These are phyloP conservation scores for Alternaria sp. DNA, from an alignment of 2,329 filamentous ascomycete species.

Conservation along the genomic window DNA sequence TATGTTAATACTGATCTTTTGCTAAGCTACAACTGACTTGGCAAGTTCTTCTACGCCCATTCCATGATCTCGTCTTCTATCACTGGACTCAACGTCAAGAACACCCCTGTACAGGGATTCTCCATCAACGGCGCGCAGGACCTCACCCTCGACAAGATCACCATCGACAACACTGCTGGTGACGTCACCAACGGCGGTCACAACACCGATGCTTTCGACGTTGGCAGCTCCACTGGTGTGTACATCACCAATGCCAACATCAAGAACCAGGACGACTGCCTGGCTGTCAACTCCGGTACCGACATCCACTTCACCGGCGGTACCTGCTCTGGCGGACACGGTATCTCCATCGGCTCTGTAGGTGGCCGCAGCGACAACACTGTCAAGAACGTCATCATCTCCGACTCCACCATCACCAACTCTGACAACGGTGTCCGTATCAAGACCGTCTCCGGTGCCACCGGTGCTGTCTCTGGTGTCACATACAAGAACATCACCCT, in stretches of 20 bases:
- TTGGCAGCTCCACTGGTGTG: constrained; percentile 57
- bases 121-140: constrained; percentile 53
- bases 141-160: constrained; percentile 58
- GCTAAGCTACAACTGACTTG: constrained; percentile 21
- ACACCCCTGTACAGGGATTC: constrained; percentile 63
- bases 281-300: constrained; percentile 64
- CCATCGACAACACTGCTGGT: constrained; percentile 65
- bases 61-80: constrained; percentile 59
- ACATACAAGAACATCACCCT: constrained; percentile 57
- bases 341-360: constrained; percentile 66
- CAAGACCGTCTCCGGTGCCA: constrained; percentile 62
- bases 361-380: constrained; percentile 62
- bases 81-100: constrained; percentile 58
- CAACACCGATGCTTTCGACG: constrained; percentile 66
- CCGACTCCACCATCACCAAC: constrained; percentile 56
- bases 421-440: constrained; percentile 65
- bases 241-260: constrained; percentile 60
- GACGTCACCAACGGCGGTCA: constrained; percentile 48
- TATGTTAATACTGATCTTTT: constrained; percentile 1
- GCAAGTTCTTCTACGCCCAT: constrained; percentile 66
- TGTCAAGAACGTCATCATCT: constrained; percentile 61
- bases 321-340: constrained; percentile 61
- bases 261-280: constrained; percentile 66
- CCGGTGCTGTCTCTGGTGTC: constrained; percentile 58
- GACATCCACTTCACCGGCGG: constrained; percentile 48